Evolutionary conservation across 2,329 filamentous ascomycete species (phyloP), one percentile per base, ranked within the genome.

Genomic region (Eutypa lata): DNA sequence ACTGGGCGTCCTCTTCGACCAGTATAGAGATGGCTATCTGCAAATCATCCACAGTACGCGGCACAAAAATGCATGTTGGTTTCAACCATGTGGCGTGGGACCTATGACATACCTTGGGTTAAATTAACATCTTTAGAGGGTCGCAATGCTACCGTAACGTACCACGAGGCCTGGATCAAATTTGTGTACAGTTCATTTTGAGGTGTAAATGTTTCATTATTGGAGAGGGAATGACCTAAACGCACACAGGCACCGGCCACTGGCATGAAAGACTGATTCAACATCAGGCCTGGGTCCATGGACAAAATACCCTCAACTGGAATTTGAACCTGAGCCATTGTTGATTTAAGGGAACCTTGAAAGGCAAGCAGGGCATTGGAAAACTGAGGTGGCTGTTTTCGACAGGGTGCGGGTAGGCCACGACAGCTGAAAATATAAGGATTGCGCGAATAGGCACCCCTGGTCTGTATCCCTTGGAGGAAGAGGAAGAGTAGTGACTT

Each of bases 21-120:
- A 57, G 16, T 7, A 51, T n/a, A n/a, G 47, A 21, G 18, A 52
- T 42, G 2, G 45, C 47, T 0, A 21, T n/a, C n/a, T 54, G 54
- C 19, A 53, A 21, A 6, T 53, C 40, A 7, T 42, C 47, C 2
- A 21, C 24, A 2, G 19, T 14, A 5, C 18, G 18, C 4, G 49
- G 52, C n/a, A 50, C 49, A 16, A 54, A 49, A 19, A 54, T 54
- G 31, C 52, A 57, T 10, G 48, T 44, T 7, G 48, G 53, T 11
- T 31, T 33, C 18, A 28, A 24, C 50, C 50, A 52, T 19, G 53
- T 46, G 5, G 50, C 53, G 44, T 51, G 47, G 16, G 45, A 48
- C 52, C 52, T 46, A 47, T 38, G 13, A 6, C 37, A 38, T n/a
- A 7, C n/a, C 37, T 16, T n/a, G 14, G 37, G 37, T 38, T 38